phyloP scores from a whole-genome alignment of 306 rosid genomes.

The Sicyos baderoa region DNA sequence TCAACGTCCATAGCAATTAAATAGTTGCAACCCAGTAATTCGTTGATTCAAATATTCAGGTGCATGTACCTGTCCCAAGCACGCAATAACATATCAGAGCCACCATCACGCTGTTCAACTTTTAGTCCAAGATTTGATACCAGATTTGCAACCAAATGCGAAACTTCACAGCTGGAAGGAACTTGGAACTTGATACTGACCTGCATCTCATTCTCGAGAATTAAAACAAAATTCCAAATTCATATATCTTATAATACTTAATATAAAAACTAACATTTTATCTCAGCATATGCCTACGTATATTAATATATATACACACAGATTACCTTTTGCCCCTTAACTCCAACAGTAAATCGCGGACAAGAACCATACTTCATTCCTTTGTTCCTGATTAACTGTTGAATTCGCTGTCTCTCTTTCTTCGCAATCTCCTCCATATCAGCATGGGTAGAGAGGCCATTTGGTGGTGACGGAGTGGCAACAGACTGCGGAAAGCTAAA shows the following conservation, averaged over 20 bases:
- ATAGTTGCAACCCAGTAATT: conserved; percentile 5
- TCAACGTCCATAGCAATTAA: background rate
- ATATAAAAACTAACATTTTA: background rate
- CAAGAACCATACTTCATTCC: conserved; percentile 46
- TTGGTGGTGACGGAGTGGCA: conserved; percentile 25
- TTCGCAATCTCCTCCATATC: conserved; percentile 46
- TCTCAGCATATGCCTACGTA: background rate
- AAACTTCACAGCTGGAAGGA: conserved; percentile 63
- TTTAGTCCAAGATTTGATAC: conserved; percentile 63
- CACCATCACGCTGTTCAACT: conserved; percentile 53
- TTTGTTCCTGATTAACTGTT: conserved; percentile 41
- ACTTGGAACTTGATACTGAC: conserved; percentile 59
- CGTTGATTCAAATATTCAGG: background rate
- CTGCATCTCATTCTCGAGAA: conserved; percentile 29
- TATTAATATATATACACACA: too few species aligned
- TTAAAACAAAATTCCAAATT: background rate
- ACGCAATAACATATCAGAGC: conserved; percentile 60
- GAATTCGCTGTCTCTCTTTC: conserved; percentile 49
- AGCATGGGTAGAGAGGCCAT: conserved; percentile 22
- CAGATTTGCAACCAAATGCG: conserved; percentile 65
- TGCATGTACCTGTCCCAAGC: conserved; percentile 71
- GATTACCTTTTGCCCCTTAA: conserved; percentile 71
- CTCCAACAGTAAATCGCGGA: conserved; percentile 59
- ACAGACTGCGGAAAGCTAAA: conserved; percentile 25
- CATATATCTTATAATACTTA: background rate